A percentile compares a stretch with the other conserved stretches of the same genome.
phyloP scores from a whole-genome alignment of 257 asterid genomes.

The Nicotiana otophora region DNA sequence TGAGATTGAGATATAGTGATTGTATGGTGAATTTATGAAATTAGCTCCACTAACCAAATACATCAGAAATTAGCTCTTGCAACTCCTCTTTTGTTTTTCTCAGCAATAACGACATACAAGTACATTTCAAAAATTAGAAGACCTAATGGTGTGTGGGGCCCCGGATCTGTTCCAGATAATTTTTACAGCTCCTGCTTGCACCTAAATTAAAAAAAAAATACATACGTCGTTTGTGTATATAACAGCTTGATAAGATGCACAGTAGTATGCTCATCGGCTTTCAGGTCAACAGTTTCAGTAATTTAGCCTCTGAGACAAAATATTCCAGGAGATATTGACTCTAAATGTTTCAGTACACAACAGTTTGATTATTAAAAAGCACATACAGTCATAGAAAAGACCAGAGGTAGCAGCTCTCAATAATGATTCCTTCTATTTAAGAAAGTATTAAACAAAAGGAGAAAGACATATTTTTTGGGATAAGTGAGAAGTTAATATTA shows the following conservation, averaged over 20 bases:
- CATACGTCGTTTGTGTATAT: not conserved
- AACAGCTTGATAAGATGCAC: not conserved
- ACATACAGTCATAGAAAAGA: not conserved
- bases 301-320: not conserved
- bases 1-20: not conserved
- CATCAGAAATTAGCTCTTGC: not conserved
- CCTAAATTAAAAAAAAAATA: not conserved
- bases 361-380: not conserved
- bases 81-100: not conserved
- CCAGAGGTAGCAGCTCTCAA: not conserved
- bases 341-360: not conserved
- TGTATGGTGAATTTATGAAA: slow-evolving; percentile 1
- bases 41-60: not conserved
- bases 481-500: not conserved
- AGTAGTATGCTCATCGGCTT: not conserved
- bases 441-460: not conserved
- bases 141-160: not conserved
- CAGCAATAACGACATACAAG: not conserved
- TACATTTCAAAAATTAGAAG: not conserved
- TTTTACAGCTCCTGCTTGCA: not conserved
- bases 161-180: not conserved
- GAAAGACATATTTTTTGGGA: not conserved
- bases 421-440: not conserved
- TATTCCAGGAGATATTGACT: not conserved
- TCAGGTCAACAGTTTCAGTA: slow-evolving; percentile 1